Evolutionary conservation across 495 filamentous ascomycete species (phyloP), one percentile per base, ranked within the genome.

Genomic region (Penicillium angulare): DNA sequence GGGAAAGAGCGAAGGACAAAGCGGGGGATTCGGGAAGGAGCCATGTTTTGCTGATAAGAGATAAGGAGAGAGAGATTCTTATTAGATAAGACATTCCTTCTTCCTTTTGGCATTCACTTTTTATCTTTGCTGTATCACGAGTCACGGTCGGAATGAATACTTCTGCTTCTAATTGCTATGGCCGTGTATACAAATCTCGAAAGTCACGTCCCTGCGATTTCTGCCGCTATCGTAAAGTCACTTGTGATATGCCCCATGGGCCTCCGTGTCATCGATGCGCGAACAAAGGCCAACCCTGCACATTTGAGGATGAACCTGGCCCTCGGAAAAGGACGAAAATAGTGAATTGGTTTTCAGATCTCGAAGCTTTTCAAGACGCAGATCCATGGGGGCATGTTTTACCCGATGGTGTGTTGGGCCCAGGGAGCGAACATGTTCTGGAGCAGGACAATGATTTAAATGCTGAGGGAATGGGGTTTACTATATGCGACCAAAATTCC

Each of bases 171-270:
- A n/a, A 8, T 15, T 13, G 13, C 0, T 9, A 22, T 24, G 44
- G 44, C 18, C 44, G 44, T 17, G n/a, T 38, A 21, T 47, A 47
- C 32, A 47, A 47, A 15, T 47, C 44, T 26, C 44, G 44, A 36
- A 47, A 47, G 32, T 47, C 15, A 4, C 44, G 44, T 2, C 44
- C 44, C 4, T 47, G 44, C 31, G 44, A 47, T 16, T 15, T 21
- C 18, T 47, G 44, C 26, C 44, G 44, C 31, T 22, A 16, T 6
- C 44, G 44, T 36, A 47, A 47, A 36, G 44, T 47, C 9, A 36
- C 44, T 13, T 47, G 44, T 16, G 44, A 47, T 21, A 47, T 47
- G 44, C 44, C 44, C 32, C 7, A 38, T 47, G 44, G 44, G 1
- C 44, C 44, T 5, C 44, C 44, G 4, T 47, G 44, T 9, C 29